These are phyloP conservation scores for Apophysomyces ossiformis DNA, from an alignment of 371 early-diverging fungal genomes.

Conservation along the genomic window DNA sequence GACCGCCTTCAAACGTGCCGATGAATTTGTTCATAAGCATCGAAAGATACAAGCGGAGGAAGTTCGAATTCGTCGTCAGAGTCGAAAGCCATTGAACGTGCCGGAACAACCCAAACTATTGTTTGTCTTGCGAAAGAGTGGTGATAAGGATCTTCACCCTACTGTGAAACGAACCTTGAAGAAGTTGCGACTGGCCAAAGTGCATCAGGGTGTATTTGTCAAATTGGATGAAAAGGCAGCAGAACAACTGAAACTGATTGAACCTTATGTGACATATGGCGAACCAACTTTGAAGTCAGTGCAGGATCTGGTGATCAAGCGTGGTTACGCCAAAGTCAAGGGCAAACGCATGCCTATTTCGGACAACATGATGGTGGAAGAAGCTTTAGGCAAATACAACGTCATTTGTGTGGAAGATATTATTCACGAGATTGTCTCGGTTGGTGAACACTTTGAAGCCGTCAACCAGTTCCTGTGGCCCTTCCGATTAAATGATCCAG, in stretches of 20 bases:
- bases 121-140: slow-evolving; percentile 94
- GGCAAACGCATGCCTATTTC: slow-evolving; percentile 94
- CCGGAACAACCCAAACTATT: slow-evolving; percentile 92
- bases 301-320: slow-evolving; percentile 99
- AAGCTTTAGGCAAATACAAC: slow-evolving; percentile 90
- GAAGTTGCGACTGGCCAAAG: slow-evolving; percentile 94
- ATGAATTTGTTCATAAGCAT: slow-evolving; percentile 94
- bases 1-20: slow-evolving; percentile 95
- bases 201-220: slow-evolving; percentile 98
- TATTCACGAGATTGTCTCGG: slow-evolving; percentile 97
- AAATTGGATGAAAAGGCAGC: slow-evolving; percentile 93
- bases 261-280: slow-evolving; percentile 96
- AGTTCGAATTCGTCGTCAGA: slow-evolving; percentile 84
- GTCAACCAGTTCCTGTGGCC: slow-evolving; percentile 98
- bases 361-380: slow-evolving; percentile 96
- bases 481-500: slow-evolving; percentile 97
- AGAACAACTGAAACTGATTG: slow-evolving; percentile 94
- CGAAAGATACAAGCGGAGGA: slow-evolving; percentile 81
- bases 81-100: slow-evolving; percentile 82
- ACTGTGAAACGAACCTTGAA: slow-evolving; percentile 96
- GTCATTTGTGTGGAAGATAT: slow-evolving; percentile 99
- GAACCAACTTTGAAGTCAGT: slow-evolving; percentile 97
- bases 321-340: slow-evolving; percentile 96
- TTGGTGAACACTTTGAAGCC: slow-evolving; percentile 78
- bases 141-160: slow-evolving; percentile 94